phyloP scores from a whole-genome alignment of 495 filamentous ascomycete species.

The Achaetomiella virescens region DNA sequence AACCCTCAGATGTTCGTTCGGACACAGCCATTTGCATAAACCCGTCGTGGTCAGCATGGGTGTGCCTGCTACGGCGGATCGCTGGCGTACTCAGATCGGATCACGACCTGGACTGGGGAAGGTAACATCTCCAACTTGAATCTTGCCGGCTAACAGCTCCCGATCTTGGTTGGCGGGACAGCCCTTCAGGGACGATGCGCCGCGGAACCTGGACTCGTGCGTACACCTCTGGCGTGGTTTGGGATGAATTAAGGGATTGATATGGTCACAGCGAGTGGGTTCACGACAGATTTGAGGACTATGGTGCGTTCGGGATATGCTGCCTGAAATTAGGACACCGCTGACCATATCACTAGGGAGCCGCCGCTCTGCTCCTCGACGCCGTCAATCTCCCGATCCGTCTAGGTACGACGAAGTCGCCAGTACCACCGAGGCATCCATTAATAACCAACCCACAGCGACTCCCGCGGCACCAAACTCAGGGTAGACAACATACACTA shows the following conservation, averaged over 20 bases:
- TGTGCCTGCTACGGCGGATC: slow-evolving; percentile 14
- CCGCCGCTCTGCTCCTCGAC: slow-evolving; percentile 31
- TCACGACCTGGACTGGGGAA: slow-evolving; percentile 22
- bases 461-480: slow-evolving; percentile 60
- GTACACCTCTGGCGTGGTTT: slow-evolving; percentile 8
- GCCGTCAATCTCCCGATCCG: slow-evolving; percentile 44
- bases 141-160: slow-evolving; percentile 29
- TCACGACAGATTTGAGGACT: slow-evolving; percentile 78
- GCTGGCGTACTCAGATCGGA: not conserved
- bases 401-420: slow-evolving; percentile 39
- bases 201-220: slow-evolving; percentile 49
- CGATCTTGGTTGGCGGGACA: slow-evolving; percentile 28
- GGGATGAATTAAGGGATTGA: slow-evolving; percentile 9
- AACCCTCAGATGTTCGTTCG: slow-evolving; percentile 15
- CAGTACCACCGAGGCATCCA: not conserved
- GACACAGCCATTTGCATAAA: slow-evolving; percentile 25
- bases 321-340: slow-evolving; percentile 18
- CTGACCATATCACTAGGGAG: slow-evolving; percentile 27
- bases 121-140: slow-evolving; percentile 20
- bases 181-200: slow-evolving; percentile 45
- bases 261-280: slow-evolving; percentile 68
- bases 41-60: slow-evolving; percentile 14
- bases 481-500: slow-evolving; percentile 91
- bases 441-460: slow-evolving; percentile 28
- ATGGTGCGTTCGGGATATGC: slow-evolving; percentile 35